Percentiles rank a stretch among this genome's conserved stretches.
These are phyloP conservation scores for Liriodendron chinense DNA, from an alignment of 164 flowering plant genomes.

Conservation along the genomic window DNA sequence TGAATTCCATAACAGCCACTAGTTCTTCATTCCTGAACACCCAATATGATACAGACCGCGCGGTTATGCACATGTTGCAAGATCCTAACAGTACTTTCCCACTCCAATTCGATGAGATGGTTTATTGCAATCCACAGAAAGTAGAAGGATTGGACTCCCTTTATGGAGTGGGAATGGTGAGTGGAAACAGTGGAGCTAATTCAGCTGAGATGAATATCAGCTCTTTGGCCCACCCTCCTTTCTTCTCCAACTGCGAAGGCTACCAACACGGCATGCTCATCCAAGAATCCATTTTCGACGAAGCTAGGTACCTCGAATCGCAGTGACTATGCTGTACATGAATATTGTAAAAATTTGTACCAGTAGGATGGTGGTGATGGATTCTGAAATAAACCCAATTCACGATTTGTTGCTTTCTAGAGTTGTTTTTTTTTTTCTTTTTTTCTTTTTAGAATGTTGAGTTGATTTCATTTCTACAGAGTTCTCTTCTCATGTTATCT, in stretches of 20 bases:
- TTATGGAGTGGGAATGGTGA: constrained; percentile 27
- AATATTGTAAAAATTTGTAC: constrained; percentile 28
- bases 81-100: constrained; percentile 21
- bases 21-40: constrained; percentile 16
- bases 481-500: not conserved
- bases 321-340: constrained; percentile 18
- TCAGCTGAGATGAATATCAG: constrained; percentile 36
- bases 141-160: constrained; percentile 23
- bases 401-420: constrained; percentile 4
- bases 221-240: constrained; percentile 29
- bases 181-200: constrained; percentile 25
- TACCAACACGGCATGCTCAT: constrained; percentile 24
- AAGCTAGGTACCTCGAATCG: constrained; percentile 27
- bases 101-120: constrained; percentile 21
- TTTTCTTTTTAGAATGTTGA: not conserved
- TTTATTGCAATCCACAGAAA: constrained; percentile 22
- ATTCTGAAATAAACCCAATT: constrained; percentile 16
- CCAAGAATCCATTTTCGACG: constrained; percentile 26
- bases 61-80: constrained; percentile 23
- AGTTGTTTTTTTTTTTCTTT: not conserved
- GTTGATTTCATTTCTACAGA: not conserved
- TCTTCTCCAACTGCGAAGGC: constrained; percentile 27
- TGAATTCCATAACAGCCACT: constrained; percentile 15
- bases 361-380: constrained; percentile 7
- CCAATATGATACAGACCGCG: constrained; percentile 12